A percentile compares a stretch with the other conserved stretches of the same genome.
These are phyloP conservation scores for Larix kaempferi DNA, from an alignment of 75 land plant species.

Conservation along the genomic window DNA sequence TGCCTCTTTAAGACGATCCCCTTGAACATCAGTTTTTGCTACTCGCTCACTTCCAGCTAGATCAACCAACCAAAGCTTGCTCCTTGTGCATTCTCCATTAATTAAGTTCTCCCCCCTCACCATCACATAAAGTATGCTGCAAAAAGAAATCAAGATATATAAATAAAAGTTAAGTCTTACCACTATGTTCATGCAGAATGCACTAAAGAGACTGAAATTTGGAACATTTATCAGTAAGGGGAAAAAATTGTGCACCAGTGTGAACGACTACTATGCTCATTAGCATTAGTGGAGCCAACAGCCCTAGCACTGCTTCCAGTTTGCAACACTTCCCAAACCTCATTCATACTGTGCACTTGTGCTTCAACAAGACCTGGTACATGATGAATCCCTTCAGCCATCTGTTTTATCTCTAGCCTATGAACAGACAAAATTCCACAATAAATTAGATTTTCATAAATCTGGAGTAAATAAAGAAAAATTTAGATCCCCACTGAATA, in stretches of 20 bases:
- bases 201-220: neutral
- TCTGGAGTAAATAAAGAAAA: neutral
- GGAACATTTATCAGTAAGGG: neutral
- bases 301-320: conserved; percentile 91
- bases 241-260: conserved; percentile 58
- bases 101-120: conserved; percentile 80
- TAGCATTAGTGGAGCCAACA: conserved; percentile 86
- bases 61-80: conserved; percentile 97
- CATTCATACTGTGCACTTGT: conserved; percentile 66
- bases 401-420: conserved; percentile 91
- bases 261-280: conserved; percentile 98
- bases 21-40: conserved; percentile 93
- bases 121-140: conserved; percentile 96
- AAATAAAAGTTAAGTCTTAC: no score
- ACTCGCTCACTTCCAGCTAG: conserved; percentile 98
- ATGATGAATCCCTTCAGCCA: conserved; percentile 86
- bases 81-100: conserved; percentile 86
- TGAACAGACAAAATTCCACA: neutral
- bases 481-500: neutral
- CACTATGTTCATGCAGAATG: no score
- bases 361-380: conserved; percentile 96
- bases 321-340: conserved; percentile 94
- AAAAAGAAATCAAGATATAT: conserved; percentile 1
- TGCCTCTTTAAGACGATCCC: conserved; percentile 93
- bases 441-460: conserved; percentile 1